Evolutionary conservation across 768 basidiomycete genomes (phyloP), one percentile per base, ranked within the genome.

Genomic region (Boletus pseudo-olivaceus): DNA sequence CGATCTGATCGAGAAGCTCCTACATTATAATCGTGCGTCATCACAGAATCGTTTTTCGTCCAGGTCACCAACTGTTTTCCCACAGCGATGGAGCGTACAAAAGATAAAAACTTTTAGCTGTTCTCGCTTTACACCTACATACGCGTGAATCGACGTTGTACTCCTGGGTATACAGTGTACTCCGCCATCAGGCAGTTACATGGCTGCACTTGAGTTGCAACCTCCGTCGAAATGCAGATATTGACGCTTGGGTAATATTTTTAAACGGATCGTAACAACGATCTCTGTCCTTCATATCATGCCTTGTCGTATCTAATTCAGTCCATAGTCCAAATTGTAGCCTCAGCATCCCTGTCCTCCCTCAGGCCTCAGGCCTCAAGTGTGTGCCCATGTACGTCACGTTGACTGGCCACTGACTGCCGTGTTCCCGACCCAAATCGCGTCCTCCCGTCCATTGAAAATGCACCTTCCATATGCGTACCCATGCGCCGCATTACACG

Each of bases 1-100:
- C 52, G 96, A 98, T 73, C 79, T 98, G 58, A 98, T 98, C 62
- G 96, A 98, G 74, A 98, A 98, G 73, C 80, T 98, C 17, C 76
- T 98, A 23, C 93, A 96, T 64, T 98, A 96, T 71, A 96, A 95
- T 72, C 93, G 94, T 97, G 49, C 53, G 70, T 65, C 42, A 19
- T 40, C 48, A 62, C 88, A 77, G 17, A 54, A 40, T 49, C 40
- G 12, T 27, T 51, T 40, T 19, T 46, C 23, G 7, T 47, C 33
- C 10, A 1, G 1, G 15, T 44, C 4, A 33, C 50, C 29, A 9
- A 57, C 26, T 33, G 1, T 42, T 38, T 30, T 20, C 30, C 43
- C 19, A 7, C 55, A 73, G 70, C 70, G 3, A 71, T 73, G 69
- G 69, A 71, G 42, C 69, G 69, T 37, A 44, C 49, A 44, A 71